These are phyloP conservation scores for Metschnikowia anglica DNA, from an alignment of 805 yeast species.

Conservation along the genomic window DNA sequence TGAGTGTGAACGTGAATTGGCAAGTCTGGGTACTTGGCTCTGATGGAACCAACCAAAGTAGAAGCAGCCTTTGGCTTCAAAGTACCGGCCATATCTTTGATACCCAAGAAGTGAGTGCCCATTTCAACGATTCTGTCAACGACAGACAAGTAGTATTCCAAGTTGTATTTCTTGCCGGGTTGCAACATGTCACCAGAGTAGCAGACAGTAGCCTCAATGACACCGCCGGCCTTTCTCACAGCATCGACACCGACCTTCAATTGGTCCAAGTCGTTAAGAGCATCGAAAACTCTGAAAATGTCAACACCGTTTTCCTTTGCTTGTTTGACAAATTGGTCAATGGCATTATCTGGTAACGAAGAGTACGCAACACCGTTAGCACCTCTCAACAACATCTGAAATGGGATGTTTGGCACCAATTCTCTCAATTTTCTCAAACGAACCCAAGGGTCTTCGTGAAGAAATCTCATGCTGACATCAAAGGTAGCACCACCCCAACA, in stretches of 20 bases:
- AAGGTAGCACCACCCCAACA: slow-evolving; percentile 99
- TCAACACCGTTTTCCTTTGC: slow-evolving; percentile 97
- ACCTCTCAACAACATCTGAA: slow-evolving; percentile 98
- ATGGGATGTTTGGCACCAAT: slow-evolving; percentile 96
- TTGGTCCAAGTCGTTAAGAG: slow-evolving; percentile 94
- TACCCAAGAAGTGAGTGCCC: slow-evolving; percentile 97
- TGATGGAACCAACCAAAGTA: slow-evolving; percentile 71
- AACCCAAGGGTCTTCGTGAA: slow-evolving; percentile 99
- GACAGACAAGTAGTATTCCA: slow-evolving; percentile 80
- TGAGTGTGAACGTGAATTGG: slow-evolving; percentile 99
- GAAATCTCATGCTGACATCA: slow-evolving; percentile 97
- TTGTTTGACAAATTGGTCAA: slow-evolving; percentile 92
- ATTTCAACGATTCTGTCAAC: slow-evolving; percentile 80
- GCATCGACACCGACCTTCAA: slow-evolving; percentile 97
- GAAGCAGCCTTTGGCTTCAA: slow-evolving; percentile 93
- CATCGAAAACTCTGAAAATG: slow-evolving; percentile 96
- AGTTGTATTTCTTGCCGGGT: slow-evolving; percentile 93
- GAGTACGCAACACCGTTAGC: slow-evolving; percentile 99
- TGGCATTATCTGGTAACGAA: slow-evolving; percentile 96
- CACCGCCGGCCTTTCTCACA: slow-evolving; percentile 97
- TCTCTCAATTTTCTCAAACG: slow-evolving; percentile 84
- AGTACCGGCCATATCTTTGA: slow-evolving; percentile 99
- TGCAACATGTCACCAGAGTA: slow-evolving; percentile 98
- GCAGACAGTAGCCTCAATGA: slow-evolving; percentile 96
- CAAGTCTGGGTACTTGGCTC: slow-evolving; percentile 84